A percentile compares a stretch with the other conserved stretches of the same genome.
Evolutionary conservation across 306 rosid species (phyloP).

Genomic region (Fragaria iinumae): DNA sequence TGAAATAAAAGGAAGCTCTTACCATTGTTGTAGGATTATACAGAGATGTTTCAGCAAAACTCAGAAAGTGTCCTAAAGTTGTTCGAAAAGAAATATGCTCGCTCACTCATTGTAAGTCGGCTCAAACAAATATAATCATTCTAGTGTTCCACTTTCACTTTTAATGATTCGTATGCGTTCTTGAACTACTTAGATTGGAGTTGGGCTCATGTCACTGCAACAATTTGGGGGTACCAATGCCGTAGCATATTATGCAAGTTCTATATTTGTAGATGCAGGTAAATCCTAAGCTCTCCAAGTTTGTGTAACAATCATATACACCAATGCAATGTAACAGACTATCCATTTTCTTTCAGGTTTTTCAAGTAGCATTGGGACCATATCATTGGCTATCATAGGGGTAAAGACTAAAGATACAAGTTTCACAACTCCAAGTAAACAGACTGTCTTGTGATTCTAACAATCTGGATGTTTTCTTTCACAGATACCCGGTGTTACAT

Average conservation of each 20-base stretch:
- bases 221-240: constrained; percentile 38
- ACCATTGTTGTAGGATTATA: constrained; percentile 21
- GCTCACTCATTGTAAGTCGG: constrained; percentile 29
- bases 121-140: neutral
- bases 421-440: neutral
- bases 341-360: constrained; percentile 15
- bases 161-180: neutral
- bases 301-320: neutral
- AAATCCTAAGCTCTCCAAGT: neutral
- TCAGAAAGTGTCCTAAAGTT: constrained; percentile 29
- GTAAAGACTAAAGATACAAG: neutral
- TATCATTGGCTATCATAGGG: constrained; percentile 17
- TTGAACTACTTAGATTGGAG: constrained; percentile 30
- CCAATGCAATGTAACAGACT: neutral
- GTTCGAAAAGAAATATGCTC: constrained; percentile 29
- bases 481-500: constrained; percentile 14
- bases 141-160: neutral
- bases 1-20: neutral
- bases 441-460: neutral
- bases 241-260: constrained; percentile 23
- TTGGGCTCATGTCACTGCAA: constrained; percentile 41
- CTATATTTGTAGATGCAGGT: constrained; percentile 29
- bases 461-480: neutral
- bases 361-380: constrained; percentile 26
- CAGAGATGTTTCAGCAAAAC: constrained; percentile 22